A percentile compares a stretch with the other conserved stretches of the same genome.
These are phyloP conservation scores for Malassezia nana DNA, from an alignment of 1,284 basidiomycete species.

Conservation along the genomic window DNA sequence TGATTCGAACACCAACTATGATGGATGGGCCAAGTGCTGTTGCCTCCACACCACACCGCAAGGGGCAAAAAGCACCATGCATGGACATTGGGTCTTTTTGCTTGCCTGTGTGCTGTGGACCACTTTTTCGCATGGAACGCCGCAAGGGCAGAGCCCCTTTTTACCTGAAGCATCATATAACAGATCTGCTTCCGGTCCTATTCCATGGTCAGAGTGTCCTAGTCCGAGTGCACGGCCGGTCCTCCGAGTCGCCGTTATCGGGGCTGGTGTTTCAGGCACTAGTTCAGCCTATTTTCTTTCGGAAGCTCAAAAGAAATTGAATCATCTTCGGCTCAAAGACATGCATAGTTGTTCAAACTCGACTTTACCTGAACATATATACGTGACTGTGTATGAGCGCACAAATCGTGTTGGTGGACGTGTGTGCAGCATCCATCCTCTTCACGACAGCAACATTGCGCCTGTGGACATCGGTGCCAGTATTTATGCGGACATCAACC, in stretches of 20 bases:
- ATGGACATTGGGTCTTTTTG: not conserved
- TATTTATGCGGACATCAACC: conserved; percentile 73
- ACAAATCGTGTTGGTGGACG: conserved; percentile 68
- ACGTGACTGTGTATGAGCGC: conserved; percentile 73
- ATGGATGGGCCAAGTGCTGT: not conserved
- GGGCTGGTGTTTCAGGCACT: conserved; percentile 76
- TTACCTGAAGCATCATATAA: too few relatives aligned
- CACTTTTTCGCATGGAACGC: not conserved
- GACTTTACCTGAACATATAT: conserved; percentile 47
- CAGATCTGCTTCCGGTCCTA: not conserved
- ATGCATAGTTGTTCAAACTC: not conserved
- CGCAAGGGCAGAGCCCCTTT: not conserved
- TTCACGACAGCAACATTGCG: conserved; percentile 55
- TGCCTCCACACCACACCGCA: not conserved
- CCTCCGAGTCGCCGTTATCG: conserved; percentile 63
- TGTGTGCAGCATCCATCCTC: conserved; percentile 67
- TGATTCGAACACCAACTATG: not conserved
- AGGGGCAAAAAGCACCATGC: not conserved
- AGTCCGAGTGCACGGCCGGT: not conserved
- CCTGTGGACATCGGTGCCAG: conserved; percentile 74
- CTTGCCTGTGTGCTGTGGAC: not conserved
- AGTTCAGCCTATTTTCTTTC: conserved; percentile 79
- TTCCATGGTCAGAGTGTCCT: not conserved
- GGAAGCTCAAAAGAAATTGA: conserved; percentile 47
- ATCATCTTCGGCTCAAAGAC: not conserved